Base-by-base conservation (phyloP, 192 early-diverging fungal genomes). In the Entomortierella parvispora region DNA sequence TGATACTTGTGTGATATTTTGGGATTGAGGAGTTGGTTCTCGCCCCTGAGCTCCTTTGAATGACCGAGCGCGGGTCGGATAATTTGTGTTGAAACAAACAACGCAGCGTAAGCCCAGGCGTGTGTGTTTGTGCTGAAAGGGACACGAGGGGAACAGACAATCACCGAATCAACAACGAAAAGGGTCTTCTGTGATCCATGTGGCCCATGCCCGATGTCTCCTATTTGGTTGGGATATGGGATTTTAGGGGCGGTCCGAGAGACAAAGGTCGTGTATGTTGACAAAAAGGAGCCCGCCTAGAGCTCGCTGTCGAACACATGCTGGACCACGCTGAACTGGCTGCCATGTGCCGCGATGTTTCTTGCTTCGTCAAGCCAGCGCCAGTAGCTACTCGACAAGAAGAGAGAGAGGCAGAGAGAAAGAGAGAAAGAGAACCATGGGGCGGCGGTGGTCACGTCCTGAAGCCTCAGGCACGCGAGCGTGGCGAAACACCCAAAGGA, bases 181-280 rank as follows among this genome's bases (percentile, higher is more conserved):
- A 40, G 37, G 37, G 37, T 40, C 37, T 40, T 5, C 12, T 40
- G 37, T 40, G 12, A 40, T 49, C 47, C 47, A 49, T 49, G 47
- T 49, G 47, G 47, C 47, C 47, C 47, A 49, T 49, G 47, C 47
- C 18, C 47, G n/a, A 5, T 18, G n/a, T 18, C 47, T 49, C 47
- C 22, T 49, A 20, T 49, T 17, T 6, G 47, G n/a, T 12, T 8
- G 43, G 17, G 17, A 44, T 11, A 9, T 40, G 12, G 5, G 37
- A 40, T 9, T 5, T 40, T 40, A 40, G 37, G 37, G 37, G 37
- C 37, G 43, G 43, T 11, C 9, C 43, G 43, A 17, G 43, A 44
- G 43, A 17, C 43, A 44, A 8, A 44, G 8, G 43, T 44, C 17
- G 43, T 11, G 17, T 17, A 17, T 44, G 43, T 12, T 40, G 37